A percentile compares a stretch with the other conserved stretches of the same genome.
These are phyloP conservation scores for Globisporangium ultimum DNA, from an alignment of 352 stramenopile genomes.

Conservation along the genomic window DNA sequence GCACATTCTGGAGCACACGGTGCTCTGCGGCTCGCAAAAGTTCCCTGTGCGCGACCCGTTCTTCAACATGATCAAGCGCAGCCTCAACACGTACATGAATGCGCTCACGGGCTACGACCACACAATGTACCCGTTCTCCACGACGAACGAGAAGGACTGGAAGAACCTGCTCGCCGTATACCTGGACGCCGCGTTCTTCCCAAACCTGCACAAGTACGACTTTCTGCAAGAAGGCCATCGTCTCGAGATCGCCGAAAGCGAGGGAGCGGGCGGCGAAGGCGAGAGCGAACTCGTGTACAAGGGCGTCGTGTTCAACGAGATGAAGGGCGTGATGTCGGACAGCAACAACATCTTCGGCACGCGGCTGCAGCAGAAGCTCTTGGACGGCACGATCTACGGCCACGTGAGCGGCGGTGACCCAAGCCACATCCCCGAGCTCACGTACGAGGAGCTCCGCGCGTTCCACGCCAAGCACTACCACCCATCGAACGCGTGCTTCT, in stretches of 20 bases:
- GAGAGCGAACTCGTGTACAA: slow-evolving; percentile 63
- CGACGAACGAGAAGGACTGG: slow-evolving; percentile 96
- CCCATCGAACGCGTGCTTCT: slow-evolving; percentile 88
- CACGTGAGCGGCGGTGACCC: slow-evolving; percentile 82
- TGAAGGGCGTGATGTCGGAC: slow-evolving; percentile 98
- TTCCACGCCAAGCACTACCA: slow-evolving; percentile 89
- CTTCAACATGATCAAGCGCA: slow-evolving; percentile 98
- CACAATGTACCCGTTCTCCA: slow-evolving; percentile 99
- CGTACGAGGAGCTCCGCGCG: slow-evolving; percentile 66
- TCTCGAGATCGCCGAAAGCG: slow-evolving; percentile 41
- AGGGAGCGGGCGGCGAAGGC: slow-evolving; percentile 19
- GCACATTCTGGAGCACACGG: slow-evolving; percentile 97
- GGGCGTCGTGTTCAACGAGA: slow-evolving; percentile 99
- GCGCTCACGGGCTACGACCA: slow-evolving; percentile 98
- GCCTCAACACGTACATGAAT: slow-evolving; percentile 99
- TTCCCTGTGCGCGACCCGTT: slow-evolving; percentile 99
- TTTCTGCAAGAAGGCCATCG: slow-evolving; percentile 83
- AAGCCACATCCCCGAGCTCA: slow-evolving; percentile 62
- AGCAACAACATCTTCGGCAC: slow-evolving; percentile 92
- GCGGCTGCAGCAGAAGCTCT: slow-evolving; percentile 89
- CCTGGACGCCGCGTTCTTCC: slow-evolving; percentile 96
- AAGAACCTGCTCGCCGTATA: slow-evolving; percentile 98
- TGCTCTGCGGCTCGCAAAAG: slow-evolving; percentile 93
- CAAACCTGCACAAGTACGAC: slow-evolving; percentile 76
- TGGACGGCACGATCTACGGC: slow-evolving; percentile 86